These are phyloP conservation scores for Murraya paniculata DNA, from an alignment of 345 rosid species.

Conservation along the genomic window DNA sequence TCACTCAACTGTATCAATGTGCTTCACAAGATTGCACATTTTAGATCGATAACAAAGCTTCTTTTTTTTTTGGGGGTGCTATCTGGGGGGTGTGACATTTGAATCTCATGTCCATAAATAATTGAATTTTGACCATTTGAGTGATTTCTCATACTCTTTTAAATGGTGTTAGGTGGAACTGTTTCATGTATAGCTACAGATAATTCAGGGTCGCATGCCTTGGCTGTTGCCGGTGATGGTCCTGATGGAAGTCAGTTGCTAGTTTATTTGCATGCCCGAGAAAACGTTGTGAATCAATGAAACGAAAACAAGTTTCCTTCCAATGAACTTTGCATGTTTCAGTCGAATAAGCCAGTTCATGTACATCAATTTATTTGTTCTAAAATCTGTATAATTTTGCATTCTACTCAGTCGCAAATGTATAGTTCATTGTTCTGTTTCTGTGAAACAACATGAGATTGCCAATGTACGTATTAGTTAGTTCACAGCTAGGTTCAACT, in stretches of 20 bases:
- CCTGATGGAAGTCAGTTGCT: slow-evolving; percentile 57
- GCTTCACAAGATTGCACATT: background rate
- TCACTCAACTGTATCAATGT: background rate
- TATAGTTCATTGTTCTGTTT: background rate
- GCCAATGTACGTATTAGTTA: background rate
- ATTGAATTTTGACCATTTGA: background rate
- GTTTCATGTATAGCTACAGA: slow-evolving; percentile 71
- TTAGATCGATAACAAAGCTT: background rate
- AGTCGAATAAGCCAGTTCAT: background rate
- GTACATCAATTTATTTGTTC: background rate
- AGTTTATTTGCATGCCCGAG: slow-evolving; percentile 40
- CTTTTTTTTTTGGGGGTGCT: background rate
- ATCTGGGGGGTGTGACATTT: background rate
- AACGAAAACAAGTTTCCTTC: background rate
- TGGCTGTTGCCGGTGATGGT: slow-evolving; percentile 44
- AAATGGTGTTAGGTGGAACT: slow-evolving; percentile 44
- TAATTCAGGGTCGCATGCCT: slow-evolving; percentile 44
- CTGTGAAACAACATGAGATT: background rate
- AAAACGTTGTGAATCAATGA: background rate
- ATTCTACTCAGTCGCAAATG: background rate
- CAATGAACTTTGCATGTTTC: background rate
- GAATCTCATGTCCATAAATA: background rate
- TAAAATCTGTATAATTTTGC: background rate
- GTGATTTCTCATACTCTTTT: background rate
- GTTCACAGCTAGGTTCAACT: background rate